A percentile compares a stretch with the other conserved stretches of the same genome.
These are phyloP conservation scores for Torulaspora microellipsoides DNA, from an alignment of 805 yeast species.

Conservation along the genomic window DNA sequence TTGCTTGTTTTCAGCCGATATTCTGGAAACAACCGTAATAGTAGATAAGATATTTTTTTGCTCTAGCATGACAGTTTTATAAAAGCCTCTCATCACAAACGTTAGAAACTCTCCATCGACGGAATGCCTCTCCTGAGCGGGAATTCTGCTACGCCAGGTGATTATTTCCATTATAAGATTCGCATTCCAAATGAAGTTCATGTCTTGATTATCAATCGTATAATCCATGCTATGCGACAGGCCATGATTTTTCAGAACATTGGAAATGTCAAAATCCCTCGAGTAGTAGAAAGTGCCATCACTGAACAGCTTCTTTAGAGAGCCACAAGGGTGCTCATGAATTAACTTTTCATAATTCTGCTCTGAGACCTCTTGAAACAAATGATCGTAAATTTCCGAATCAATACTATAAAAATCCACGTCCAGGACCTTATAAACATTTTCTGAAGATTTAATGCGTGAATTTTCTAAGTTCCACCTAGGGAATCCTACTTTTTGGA, in stretches of 20 bases:
- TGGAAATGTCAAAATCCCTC: slow-evolving; percentile 84
- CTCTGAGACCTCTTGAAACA: slow-evolving; percentile 25
- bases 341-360: slow-evolving; percentile 32
- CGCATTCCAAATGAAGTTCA: slow-evolving; percentile 86
- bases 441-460: slow-evolving; percentile 40
- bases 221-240: slow-evolving; percentile 37
- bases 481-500: slow-evolving; percentile 55
- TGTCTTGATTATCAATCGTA: slow-evolving; percentile 52
- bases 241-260: slow-evolving; percentile 69
- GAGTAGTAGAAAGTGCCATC: slow-evolving; percentile 90
- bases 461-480: slow-evolving; percentile 31
- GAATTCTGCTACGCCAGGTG: slow-evolving; percentile 63
- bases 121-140: slow-evolving; percentile 52
- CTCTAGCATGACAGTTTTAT: slow-evolving; percentile 49
- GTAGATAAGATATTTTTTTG: slow-evolving; percentile 29
- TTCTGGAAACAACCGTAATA: slow-evolving; percentile 79
- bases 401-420: slow-evolving; percentile 64
- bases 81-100: slow-evolving; percentile 87
- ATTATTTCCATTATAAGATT: slow-evolving; percentile 77
- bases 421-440: slow-evolving; percentile 49
- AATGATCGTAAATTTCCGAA: slow-evolving; percentile 48
- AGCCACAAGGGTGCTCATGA: slow-evolving; percentile 73
- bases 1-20: slow-evolving; percentile 85
- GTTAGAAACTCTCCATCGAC: slow-evolving; percentile 72
- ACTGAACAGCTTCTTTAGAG: slow-evolving; percentile 63